These are phyloP conservation scores for Kluyveromyces sp. DNA, from an alignment of 1,139 yeast species.

Conservation along the genomic window DNA sequence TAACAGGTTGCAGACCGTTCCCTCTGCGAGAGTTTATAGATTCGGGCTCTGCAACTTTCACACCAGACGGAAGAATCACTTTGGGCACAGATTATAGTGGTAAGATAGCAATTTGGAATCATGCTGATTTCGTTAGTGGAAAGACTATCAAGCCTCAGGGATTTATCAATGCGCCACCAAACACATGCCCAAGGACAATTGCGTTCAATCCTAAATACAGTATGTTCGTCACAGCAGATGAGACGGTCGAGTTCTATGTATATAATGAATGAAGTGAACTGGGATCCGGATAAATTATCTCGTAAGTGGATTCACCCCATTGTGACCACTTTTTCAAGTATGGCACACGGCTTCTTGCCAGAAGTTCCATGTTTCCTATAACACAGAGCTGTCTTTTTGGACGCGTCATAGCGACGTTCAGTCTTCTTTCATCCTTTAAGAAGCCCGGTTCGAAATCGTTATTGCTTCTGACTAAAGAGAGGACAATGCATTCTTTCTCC, in stretches of 20 bases:
- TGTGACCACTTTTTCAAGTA: slow-evolving; percentile 62
- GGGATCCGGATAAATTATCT: slow-evolving; percentile 60
- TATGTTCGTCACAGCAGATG: slow-evolving; percentile 77
- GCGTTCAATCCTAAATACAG: slow-evolving; percentile 73
- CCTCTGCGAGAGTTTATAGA: slow-evolving; percentile 43
- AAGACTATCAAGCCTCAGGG: slow-evolving; percentile 28
- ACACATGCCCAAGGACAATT: slow-evolving; percentile 49
- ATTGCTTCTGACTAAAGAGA: slow-evolving; percentile 79
- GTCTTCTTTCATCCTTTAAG: slow-evolving; percentile 58
- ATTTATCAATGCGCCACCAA: slow-evolving; percentile 28
- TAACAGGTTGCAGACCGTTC: slow-evolving; percentile 41
- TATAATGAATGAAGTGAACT: slow-evolving; percentile 26
- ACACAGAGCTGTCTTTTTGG: slow-evolving; percentile 81
- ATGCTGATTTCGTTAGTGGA: slow-evolving; percentile 33
- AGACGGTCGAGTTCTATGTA: slow-evolving; percentile 32
- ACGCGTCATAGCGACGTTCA: slow-evolving; percentile 89
- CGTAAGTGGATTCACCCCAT: slow-evolving; percentile 64
- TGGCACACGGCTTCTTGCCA: slow-evolving; percentile 37
- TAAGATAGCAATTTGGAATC: slow-evolving; percentile 57
- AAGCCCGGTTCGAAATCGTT: slow-evolving; percentile 64
- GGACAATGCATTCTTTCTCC: slow-evolving; percentile 76
- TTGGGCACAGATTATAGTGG: slow-evolving; percentile 55
- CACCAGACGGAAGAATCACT: slow-evolving; percentile 77
- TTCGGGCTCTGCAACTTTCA: slow-evolving; percentile 57
- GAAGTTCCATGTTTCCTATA: slow-evolving; percentile 74